Evolutionary conservation across 1,139 yeast species (phyloP).

Genomic region (Debaryomyces udenii): DNA sequence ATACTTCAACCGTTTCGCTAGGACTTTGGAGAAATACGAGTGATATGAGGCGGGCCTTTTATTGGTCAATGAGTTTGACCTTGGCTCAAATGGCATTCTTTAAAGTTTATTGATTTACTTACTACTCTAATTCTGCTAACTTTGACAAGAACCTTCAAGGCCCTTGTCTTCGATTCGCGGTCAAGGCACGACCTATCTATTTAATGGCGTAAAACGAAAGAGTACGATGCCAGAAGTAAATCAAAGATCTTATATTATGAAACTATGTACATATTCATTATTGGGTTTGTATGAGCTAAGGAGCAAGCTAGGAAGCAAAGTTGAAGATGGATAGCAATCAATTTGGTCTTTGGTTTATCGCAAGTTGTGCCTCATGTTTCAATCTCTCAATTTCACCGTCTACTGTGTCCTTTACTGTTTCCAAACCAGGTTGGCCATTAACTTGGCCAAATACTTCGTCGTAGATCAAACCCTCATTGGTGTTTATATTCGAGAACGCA

Average conservation of each 20-base stretch:
- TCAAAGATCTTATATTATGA: constrained; percentile 3
- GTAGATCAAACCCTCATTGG: constrained; percentile 37
- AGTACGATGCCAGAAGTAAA: no score
- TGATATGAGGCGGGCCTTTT: constrained; percentile 26
- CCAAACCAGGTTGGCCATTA: constrained; percentile 51
- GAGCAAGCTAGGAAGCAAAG: no score
- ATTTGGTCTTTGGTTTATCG: constrained; percentile 21
- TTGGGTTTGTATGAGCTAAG: neutral
- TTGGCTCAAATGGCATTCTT: constrained; percentile 7
- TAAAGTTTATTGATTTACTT: neutral
- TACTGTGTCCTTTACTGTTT: constrained; percentile 44
- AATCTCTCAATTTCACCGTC: constrained; percentile 40
- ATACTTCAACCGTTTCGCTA: constrained; percentile 38
- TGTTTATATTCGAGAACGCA: constrained; percentile 29
- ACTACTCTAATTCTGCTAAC: neutral
- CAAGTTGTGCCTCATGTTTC: constrained; percentile 40
- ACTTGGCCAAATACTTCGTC: constrained; percentile 43
- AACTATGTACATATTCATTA: constrained; percentile 9
- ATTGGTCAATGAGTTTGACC: constrained; percentile 9
- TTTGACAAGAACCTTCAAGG: constrained; percentile 1
- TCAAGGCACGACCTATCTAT: constrained; percentile 5
- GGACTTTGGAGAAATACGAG: constrained; percentile 34
- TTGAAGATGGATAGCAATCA: neutral
- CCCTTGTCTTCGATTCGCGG: constrained; percentile 7
- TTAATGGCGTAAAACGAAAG: neutral